These are phyloP conservation scores for Thelonectria blattea DNA, from an alignment of 2,329 filamentous ascomycete genomes.

Conservation along the genomic window DNA sequence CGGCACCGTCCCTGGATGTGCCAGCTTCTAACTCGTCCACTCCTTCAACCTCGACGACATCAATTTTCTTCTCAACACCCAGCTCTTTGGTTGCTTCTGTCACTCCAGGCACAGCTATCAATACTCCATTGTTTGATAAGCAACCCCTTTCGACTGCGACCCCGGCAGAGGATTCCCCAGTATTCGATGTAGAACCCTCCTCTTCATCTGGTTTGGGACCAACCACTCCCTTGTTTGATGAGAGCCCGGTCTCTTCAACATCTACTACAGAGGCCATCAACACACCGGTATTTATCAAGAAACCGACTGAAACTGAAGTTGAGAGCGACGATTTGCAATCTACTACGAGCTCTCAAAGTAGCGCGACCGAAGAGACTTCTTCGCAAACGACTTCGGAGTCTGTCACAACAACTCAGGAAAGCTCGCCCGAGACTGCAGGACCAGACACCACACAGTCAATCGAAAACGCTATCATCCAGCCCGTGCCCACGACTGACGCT, in stretches of 20 bases:
- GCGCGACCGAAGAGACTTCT: not conserved
- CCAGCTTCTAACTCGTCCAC: constrained; percentile 9
- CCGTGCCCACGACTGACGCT: constrained; percentile 1
- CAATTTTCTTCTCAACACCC: constrained; percentile 11
- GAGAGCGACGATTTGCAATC: not conserved
- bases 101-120: not conserved
- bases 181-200: not conserved
- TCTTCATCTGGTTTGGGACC: not conserved
- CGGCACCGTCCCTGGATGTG: not conserved
- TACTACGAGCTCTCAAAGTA: not conserved
- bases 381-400: not conserved
- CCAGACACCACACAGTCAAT: constrained; percentile 11
- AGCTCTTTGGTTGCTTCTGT: constrained; percentile 17
- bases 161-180: not conserved
- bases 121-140: constrained; percentile 12
- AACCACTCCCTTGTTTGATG: constrained; percentile 1
- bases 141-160: not conserved
- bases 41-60: constrained; percentile 18
- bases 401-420: constrained; percentile 7
- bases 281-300: not conserved
- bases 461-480: constrained; percentile 18
- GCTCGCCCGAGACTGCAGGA: constrained; percentile 1
- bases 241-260: not conserved
- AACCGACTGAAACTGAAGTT: not conserved
- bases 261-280: not conserved